Conservation (phyloP, 352 stramenopile genomes). For the Globisporangium yorkense region DNA sequence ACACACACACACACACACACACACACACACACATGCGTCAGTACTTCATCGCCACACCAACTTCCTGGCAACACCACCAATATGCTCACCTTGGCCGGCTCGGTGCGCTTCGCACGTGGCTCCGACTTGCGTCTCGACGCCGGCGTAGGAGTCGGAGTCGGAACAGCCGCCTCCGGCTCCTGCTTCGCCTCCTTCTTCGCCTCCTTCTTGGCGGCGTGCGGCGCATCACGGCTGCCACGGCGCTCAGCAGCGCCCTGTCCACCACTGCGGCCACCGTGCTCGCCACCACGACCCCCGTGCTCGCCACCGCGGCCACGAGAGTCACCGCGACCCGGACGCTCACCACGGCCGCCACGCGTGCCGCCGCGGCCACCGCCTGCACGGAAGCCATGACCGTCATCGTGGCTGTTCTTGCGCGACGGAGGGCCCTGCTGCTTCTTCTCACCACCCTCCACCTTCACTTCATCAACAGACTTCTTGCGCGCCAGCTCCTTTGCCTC, state of each 20-base stretch:
- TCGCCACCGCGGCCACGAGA: conserved; percentile 19
- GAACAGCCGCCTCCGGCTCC: conserved; percentile 19
- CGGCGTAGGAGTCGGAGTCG: conserved; percentile 4
- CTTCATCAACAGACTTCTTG: conserved; percentile 11
- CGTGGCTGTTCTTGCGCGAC: conserved; percentile 37
- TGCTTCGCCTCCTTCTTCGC: neutral
- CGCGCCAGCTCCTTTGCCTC: conserved; percentile 18
- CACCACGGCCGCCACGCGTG: conserved; percentile 30
- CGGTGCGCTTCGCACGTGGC: conserved; percentile 36
- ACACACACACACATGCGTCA: neutral
- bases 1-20: too few relatives aligned
- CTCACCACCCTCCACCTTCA: conserved; percentile 23
- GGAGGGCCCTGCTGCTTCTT: conserved; percentile 12
- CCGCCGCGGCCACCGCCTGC: conserved; percentile 19
- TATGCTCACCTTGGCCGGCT: conserved; percentile 28
- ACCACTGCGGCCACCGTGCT: conserved; percentile 26
- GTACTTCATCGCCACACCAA: neutral
- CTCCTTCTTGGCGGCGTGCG: neutral
- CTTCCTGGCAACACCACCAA: neutral
- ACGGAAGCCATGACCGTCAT: conserved; percentile 20
- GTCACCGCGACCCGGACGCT: conserved; percentile 15
- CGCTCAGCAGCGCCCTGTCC: conserved; percentile 18
- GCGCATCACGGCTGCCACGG: conserved; percentile 5
- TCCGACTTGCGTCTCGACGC: conserved; percentile 33
- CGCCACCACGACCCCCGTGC: conserved; percentile 19